Base-by-base conservation (phyloP, 2,329 filamentous ascomycete species). In the Phialocephala subalpina region DNA sequence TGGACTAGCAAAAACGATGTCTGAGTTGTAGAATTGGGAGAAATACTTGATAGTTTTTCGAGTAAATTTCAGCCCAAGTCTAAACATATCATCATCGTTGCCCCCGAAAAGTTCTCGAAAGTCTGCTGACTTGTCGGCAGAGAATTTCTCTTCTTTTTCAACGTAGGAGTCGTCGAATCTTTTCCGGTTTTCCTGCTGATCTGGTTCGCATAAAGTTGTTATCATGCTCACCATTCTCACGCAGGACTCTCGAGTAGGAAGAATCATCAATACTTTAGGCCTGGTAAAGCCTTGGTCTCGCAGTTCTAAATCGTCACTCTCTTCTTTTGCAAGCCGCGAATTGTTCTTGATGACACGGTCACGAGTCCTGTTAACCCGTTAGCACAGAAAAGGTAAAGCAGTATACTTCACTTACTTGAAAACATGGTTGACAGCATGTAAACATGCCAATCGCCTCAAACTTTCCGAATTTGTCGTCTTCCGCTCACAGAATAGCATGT, bases 81-180 rank as follows among this genome's bases (percentile, higher is more conserved):
- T 89, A 81, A 98, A 99, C 87, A 97, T 96, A 80, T 99, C 96
- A 77, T 98, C 96, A 77, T 97, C 93, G 76, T 97, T 98, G 66
- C 96, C 96, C 67, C 90, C 90, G 75, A 99, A 99, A 0, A 98
- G 84, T 64, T 97, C 92, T 27, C 87, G 85, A 79, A 97, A 98
- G 77, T 98, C 96, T 2, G 90, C 90, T 0, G 96, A 91, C 75
- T 93, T 93, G 75, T 92, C 89, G 9, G 86, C 82, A 29, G 90
- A 88, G 71, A 93, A 90, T 45, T 87, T 87, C 66, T 89, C 85
- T 25, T 92, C 87, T 45, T 87, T 86, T 33, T 90, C 86, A 7
- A 90, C 84, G 78, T 94, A 99, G 1, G 87, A 87, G 63, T 97
- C 94, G 42, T 95, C 85, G 74, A 99, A 98, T 0, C 96, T 89